phyloP scores from a whole-genome alignment of 176 grass and related monocot species.

The Lolium rigidum region DNA sequence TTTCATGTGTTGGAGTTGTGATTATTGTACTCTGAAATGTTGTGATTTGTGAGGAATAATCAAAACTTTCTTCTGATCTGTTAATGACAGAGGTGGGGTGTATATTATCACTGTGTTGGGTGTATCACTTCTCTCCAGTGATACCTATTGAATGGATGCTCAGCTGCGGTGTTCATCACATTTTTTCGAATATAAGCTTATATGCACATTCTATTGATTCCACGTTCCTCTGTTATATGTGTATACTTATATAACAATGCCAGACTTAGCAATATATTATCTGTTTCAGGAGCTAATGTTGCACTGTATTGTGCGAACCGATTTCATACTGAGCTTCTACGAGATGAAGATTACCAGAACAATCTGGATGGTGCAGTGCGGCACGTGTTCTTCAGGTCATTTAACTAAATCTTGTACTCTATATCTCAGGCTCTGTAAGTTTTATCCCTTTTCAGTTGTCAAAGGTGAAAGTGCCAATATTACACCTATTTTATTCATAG shows the following conservation, averaged over 20 bases:
- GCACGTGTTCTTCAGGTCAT: constrained; percentile 40
- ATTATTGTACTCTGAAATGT: not conserved
- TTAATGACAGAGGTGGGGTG: not conserved
- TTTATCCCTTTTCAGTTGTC: not conserved
- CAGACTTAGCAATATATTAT: constrained; percentile 7
- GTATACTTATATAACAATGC: not conserved
- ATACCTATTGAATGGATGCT: not conserved
- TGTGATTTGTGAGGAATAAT: constrained; percentile 5
- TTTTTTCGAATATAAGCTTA: constrained; percentile 8
- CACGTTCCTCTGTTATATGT: constrained; percentile 1
- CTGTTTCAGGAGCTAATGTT: constrained; percentile 42
- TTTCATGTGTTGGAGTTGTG: not conserved
- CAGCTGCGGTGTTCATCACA: not conserved
- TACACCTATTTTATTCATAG: not conserved
- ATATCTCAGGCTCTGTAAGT: not conserved
- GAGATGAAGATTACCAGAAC: not conserved
- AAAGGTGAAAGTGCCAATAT: not conserved
- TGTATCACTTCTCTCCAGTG: not conserved
- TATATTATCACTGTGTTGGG: not conserved
- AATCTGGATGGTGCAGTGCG: not conserved
- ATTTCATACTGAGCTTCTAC: constrained; percentile 31
- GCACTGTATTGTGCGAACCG: constrained; percentile 13
- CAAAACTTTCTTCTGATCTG: not conserved
- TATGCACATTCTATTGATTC: not conserved
- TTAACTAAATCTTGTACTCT: not conserved